phyloP scores from a whole-genome alignment of 495 filamentous ascomycete genomes.

The Bacidia gigantensis region DNA sequence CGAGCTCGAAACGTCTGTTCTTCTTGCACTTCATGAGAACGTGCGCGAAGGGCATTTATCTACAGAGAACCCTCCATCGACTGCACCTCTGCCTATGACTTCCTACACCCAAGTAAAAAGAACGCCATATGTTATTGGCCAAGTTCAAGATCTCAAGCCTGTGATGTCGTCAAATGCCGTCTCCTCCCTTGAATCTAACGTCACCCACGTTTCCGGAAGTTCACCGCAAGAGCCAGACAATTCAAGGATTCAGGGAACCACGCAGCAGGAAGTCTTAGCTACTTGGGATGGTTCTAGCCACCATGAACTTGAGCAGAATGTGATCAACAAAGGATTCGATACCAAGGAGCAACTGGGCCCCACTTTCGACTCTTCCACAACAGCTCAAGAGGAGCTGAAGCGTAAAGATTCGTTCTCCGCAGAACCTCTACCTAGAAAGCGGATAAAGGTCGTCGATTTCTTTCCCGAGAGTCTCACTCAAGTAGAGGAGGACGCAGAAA shows the following conservation, averaged over 20 bases:
- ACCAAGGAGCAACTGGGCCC: no score
- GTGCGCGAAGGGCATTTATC: not conserved
- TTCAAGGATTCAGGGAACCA: not conserved
- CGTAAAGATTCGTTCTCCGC: not conserved
- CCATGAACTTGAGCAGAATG: not conserved
- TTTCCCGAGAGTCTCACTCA: not conserved
- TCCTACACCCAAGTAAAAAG: conserved; percentile 18
- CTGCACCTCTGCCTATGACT: conserved; percentile 10
- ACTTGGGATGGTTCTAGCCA: not conserved
- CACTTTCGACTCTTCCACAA: no score
- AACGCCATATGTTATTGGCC: conserved; percentile 14
- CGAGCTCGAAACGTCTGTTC: not conserved
- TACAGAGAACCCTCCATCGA: conserved; percentile 6
- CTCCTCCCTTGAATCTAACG: not conserved
- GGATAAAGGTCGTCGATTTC: not conserved
- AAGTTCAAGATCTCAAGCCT: not conserved
- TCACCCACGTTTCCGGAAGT: not conserved
- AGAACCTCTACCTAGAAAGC: not conserved
- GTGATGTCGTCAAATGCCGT: not conserved
- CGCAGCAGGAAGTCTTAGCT: not conserved
- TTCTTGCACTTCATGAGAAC: not conserved
- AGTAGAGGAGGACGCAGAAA: not conserved
- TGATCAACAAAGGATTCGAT: no score
- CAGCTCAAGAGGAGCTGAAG: not conserved
- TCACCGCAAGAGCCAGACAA: not conserved